Conservation (phyloP, 805 yeast species). For the Scheffersomyces amazonensis region DNA sequence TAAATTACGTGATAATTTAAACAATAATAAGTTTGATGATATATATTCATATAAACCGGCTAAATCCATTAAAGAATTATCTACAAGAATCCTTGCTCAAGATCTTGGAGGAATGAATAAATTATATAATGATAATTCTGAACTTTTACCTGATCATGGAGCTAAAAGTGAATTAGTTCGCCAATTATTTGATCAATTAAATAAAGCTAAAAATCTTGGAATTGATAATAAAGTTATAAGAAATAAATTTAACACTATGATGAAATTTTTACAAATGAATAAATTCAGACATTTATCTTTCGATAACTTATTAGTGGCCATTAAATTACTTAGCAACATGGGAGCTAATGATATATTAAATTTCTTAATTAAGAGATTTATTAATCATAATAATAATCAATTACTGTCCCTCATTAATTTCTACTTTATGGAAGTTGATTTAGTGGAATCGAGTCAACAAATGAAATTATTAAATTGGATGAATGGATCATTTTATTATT, state of each 20-base stretch:
- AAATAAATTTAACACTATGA: slow-evolving; percentile 14
- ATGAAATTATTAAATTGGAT: slow-evolving; percentile 17
- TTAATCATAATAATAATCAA: slow-evolving; percentile 5
- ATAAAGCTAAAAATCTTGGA: background rate
- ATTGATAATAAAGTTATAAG: background rate
- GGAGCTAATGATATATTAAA: slow-evolving; percentile 20
- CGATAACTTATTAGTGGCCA: slow-evolving; percentile 19
- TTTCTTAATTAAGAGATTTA: slow-evolving; percentile 11
- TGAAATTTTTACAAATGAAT: slow-evolving; percentile 22
- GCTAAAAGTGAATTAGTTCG: slow-evolving; percentile 7
- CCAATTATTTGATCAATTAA: background rate
- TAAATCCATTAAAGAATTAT: slow-evolving; percentile 1
- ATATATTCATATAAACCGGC: background rate
- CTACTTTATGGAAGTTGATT: slow-evolving; percentile 26
- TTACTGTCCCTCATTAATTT: slow-evolving; percentile 23
- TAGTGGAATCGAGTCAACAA: slow-evolving; percentile 17
- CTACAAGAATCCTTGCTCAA: slow-evolving; percentile 6
- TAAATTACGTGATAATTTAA: slow-evolving; percentile 16
- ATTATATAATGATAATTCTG: slow-evolving; percentile 7
- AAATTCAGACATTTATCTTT: slow-evolving; percentile 16
- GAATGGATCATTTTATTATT: slow-evolving; percentile 17
- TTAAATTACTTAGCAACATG: slow-evolving; percentile 22
- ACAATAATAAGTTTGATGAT: background rate
- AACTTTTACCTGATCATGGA: slow-evolving; percentile 7
- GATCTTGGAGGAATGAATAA: slow-evolving; percentile 13